phyloP scores from a whole-genome alignment of 2,329 filamentous ascomycete genomes.

The Penicillium palitans region DNA sequence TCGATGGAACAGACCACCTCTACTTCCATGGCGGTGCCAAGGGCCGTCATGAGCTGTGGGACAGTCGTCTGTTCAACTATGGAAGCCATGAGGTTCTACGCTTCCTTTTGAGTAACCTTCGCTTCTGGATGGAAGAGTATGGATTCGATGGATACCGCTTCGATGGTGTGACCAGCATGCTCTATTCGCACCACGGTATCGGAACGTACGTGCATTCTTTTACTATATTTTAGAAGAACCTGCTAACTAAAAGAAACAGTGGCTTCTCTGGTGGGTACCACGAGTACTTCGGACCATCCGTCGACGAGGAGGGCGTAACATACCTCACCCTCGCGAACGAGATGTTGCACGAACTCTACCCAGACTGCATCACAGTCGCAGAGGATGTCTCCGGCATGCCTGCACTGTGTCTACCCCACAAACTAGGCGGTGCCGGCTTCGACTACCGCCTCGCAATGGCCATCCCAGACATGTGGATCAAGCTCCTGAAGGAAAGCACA shows the following conservation, averaged over 20 bases:
- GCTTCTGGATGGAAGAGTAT: conserved; percentile 99
- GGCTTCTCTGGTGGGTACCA: conserved; percentile 98
- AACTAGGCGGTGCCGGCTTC: conserved; percentile 88
- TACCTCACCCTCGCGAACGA: conserved; percentile 98
- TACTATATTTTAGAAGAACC: background rate
- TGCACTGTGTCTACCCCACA: conserved; percentile 82
- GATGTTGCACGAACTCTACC: conserved; percentile 88
- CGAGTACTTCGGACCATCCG: conserved; percentile 87
- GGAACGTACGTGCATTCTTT: conserved; percentile 69
- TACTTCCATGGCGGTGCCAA: conserved; percentile 90
- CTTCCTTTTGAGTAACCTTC: conserved; percentile 92
- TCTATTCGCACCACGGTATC: conserved; percentile 93
- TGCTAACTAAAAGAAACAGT: conserved; percentile 45
- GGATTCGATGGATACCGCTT: conserved; percentile 96
- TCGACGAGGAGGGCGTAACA: conserved; percentile 90
- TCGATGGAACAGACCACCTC: conserved; percentile 90
- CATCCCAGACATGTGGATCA: conserved; percentile 98
- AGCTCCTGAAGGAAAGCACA: conserved; percentile 89
- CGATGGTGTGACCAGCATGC: conserved; percentile 97
- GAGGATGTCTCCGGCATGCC: conserved; percentile 99
- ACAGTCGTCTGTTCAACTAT: conserved; percentile 96
- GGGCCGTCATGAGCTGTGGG: conserved; percentile 90
- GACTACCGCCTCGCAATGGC: conserved; percentile 98
- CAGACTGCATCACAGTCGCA: conserved; percentile 83
- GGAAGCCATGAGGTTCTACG: conserved; percentile 89